Evolutionary conservation across 345 rosid genomes (phyloP).

Genomic region (Ceriops tagal): DNA sequence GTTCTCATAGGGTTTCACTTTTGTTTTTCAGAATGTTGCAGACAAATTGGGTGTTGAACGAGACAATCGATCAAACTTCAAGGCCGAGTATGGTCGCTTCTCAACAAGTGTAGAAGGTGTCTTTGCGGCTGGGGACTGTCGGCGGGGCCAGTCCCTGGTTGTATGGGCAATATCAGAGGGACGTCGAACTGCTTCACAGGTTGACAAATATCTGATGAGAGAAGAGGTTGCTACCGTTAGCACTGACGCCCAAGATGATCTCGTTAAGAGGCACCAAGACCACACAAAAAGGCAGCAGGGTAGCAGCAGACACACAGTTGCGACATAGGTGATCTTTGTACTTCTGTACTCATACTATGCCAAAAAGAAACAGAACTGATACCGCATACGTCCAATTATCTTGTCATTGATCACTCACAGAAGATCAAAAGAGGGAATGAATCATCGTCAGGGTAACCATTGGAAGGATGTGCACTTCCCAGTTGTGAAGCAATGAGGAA

Average conservation of each 20-base stretch:
- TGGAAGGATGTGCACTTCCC: background rate
- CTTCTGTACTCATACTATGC: background rate
- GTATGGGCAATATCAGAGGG: slow-evolving; percentile 99
- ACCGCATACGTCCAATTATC: background rate
- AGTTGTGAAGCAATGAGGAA: background rate
- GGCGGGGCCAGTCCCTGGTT: slow-evolving; percentile 94
- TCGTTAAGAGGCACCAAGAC: slow-evolving; percentile 32
- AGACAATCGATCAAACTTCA: slow-evolving; percentile 81
- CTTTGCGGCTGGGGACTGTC: slow-evolving; percentile 97
- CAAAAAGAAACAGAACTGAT: slow-evolving; percentile 8
- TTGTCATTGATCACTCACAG: no score
- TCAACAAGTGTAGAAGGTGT: slow-evolving; percentile 76
- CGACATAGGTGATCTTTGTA: slow-evolving; percentile 28
- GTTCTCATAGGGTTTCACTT: background rate
- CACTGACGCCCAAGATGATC: slow-evolving; percentile 20
- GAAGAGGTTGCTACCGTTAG: slow-evolving; percentile 21
- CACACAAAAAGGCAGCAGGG: slow-evolving; percentile 19
- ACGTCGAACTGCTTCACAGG: slow-evolving; percentile 91
- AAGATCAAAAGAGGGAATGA: slow-evolving; percentile 1
- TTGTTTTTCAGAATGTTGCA: slow-evolving; percentile 48
- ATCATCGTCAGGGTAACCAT: background rate
- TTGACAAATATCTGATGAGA: slow-evolving; percentile 53
- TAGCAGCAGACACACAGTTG: slow-evolving; percentile 38
- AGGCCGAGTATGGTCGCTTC: slow-evolving; percentile 93
- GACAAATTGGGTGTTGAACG: slow-evolving; percentile 83